Evolutionary conservation across 2,329 filamentous ascomycete species (phyloP).

Genomic region (Gyromitra esculenta): DNA sequence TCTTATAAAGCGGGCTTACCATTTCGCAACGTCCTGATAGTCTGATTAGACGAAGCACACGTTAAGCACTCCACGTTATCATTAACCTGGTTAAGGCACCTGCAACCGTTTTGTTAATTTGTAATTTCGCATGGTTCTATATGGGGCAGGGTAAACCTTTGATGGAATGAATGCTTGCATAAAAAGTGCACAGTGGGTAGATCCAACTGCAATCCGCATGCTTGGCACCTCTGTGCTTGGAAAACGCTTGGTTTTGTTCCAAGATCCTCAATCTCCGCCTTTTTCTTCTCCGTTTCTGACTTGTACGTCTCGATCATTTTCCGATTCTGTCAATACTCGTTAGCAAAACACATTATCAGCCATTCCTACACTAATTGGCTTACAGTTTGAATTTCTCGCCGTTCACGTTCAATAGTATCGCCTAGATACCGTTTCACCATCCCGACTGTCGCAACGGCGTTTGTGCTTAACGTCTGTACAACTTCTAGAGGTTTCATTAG

Average conservation of each 20-base stretch:
- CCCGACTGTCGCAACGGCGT: constrained; percentile 91
- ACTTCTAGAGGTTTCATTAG: constrained; percentile 97
- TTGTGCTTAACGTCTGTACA: constrained; percentile 84
- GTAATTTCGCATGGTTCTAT: not conserved
- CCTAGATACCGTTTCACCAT: constrained; percentile 94
- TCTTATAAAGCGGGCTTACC: constrained; percentile 39
- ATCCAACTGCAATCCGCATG: constrained; percentile 80
- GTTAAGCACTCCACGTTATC: constrained; percentile 83
- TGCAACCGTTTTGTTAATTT: constrained; percentile 35
- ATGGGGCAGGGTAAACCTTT: constrained; percentile 70
- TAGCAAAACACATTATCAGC: constrained; percentile 3
- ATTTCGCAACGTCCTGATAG: constrained; percentile 84
- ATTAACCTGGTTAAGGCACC: constrained; percentile 62
- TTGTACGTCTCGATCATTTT: constrained; percentile 85
- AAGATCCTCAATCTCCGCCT: constrained; percentile 79
- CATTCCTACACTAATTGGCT: constrained; percentile 45
- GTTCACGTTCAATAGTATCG: constrained; percentile 86
- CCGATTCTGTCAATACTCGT: constrained; percentile 69
- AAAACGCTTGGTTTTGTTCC: constrained; percentile 85
- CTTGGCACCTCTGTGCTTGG: constrained; percentile 85
- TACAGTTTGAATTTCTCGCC: constrained; percentile 79
- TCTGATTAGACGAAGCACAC: constrained; percentile 84
- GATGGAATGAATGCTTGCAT: constrained; percentile 97
- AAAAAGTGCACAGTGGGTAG: constrained; percentile 93
- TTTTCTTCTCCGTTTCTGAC: constrained; percentile 81